A percentile compares a stretch with the other conserved stretches of the same genome.
phyloP scores from a whole-genome alignment of 768 basidiomycete species.

The Boletellus sp. region DNA sequence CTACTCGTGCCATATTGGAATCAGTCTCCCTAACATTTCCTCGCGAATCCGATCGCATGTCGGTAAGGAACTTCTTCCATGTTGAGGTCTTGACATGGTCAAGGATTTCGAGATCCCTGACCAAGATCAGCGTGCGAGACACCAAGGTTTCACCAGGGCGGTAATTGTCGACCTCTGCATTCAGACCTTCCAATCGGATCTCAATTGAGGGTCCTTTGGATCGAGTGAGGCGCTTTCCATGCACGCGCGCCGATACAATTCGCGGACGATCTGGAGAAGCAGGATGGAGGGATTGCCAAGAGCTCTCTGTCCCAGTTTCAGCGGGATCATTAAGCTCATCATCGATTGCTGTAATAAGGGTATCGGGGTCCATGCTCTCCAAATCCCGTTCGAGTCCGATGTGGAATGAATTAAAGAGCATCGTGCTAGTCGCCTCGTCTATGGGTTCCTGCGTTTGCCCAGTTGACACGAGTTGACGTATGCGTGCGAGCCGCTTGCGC shows the following conservation, averaged over 20 bases:
- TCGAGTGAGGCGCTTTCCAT: constrained; percentile 61
- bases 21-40: constrained; percentile 89
- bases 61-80: constrained; percentile 95
- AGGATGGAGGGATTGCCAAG: constrained; percentile 84
- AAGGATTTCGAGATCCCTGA: constrained; percentile 80
- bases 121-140: constrained; percentile 62
- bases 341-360: constrained; percentile 87
- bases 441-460: constrained; percentile 83
- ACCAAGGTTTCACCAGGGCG: constrained; percentile 51
- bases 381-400: constrained; percentile 83
- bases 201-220: constrained; percentile 83
- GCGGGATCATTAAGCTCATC: constrained; percentile 77
- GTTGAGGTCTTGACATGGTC: constrained; percentile 99
- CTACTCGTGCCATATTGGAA: constrained; percentile 90
- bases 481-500: constrained; percentile 79
- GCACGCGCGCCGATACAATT: constrained; percentile 36
- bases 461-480: constrained; percentile 85
- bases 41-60: constrained; percentile 75
- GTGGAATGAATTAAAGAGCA: constrained; percentile 92
- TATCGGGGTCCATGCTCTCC: constrained; percentile 69
- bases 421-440: constrained; percentile 64
- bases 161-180: constrained; percentile 67
- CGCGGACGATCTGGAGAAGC: constrained; percentile 41
- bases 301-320: constrained; percentile 75
- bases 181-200: constrained; percentile 63